Evolutionary conservation across 805 yeast species (phyloP).

Genomic region (Wickerhamiella musiphila): DNA sequence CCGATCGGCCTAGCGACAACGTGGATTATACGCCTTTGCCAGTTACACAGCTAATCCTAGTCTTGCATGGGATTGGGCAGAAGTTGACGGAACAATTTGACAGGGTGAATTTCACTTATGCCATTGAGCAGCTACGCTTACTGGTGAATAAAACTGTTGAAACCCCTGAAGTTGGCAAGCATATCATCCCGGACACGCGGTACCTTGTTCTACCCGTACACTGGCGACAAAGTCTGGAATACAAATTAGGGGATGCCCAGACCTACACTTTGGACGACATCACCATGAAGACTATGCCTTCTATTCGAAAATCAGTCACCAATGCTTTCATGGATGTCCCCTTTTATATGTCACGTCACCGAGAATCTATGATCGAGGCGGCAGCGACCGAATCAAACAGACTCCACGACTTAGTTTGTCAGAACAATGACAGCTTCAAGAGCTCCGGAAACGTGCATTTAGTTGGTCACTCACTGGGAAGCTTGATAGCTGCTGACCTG

Average conservation of each 20-base stretch:
- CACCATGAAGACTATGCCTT: slow-evolving; percentile 59
- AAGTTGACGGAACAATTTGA: slow-evolving; percentile 64
- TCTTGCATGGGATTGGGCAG: slow-evolving; percentile 93
- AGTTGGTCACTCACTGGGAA: slow-evolving; percentile 78
- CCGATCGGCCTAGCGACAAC: slow-evolving; percentile 18
- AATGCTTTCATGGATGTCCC: slow-evolving; percentile 78
- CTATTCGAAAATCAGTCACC: slow-evolving; percentile 60
- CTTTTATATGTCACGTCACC: slow-evolving; percentile 56
- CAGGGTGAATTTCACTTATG: slow-evolving; percentile 73
- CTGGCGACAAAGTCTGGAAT: slow-evolving; percentile 56
- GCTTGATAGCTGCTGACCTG: slow-evolving; percentile 66
- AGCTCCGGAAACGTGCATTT: slow-evolving; percentile 34
- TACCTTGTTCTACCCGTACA: slow-evolving; percentile 51
- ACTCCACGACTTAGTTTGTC: slow-evolving; percentile 40
- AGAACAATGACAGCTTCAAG: slow-evolving; percentile 51
- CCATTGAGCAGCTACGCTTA: slow-evolving; percentile 24
- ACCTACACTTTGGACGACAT: slow-evolving; percentile 50
- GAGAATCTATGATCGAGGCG: slow-evolving; percentile 41
- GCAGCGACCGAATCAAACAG: slow-evolving; percentile 59
- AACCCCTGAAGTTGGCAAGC: slow-evolving; percentile 9
- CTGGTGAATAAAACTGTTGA: slow-evolving; percentile 17
- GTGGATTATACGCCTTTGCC: slow-evolving; percentile 19
- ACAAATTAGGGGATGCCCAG: slow-evolving; percentile 14
- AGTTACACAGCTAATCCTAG: slow-evolving; percentile 49
- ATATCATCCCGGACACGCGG: slow-evolving; percentile 10